Evolutionary conservation across 768 basidiomycete genomes (phyloP), one percentile per base, ranked within the genome.

Genomic region (Lanmaoa rubissima): DNA sequence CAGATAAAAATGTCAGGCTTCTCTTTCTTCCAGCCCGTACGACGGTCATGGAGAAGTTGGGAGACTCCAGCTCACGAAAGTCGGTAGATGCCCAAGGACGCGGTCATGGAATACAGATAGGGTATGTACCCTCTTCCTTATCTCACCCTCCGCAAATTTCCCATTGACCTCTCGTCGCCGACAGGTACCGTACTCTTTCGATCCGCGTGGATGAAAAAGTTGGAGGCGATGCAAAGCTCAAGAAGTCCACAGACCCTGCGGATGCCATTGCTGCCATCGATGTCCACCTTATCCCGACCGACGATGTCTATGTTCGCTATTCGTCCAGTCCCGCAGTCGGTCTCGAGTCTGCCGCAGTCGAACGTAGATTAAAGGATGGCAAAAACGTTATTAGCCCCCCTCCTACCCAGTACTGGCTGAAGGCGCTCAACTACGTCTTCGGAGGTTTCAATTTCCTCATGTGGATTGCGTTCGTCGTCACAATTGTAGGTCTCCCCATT

Each of bases 371-470:
- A 14, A 65, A 69, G 36, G 63, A 73, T 14, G 78, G 79, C 6
- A 78, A 73, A 59, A 85, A 85, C 63, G 68, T 76, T 42, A 79
- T 84, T 21, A 77, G 76, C 21, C 76, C 80, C 0, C 80, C 79
- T 3, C 76, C 75, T 4, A 76, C 75, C 8, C 77, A 80, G 61
- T 75, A 73, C 61, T 80, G 69, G 74, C 74, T 76, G 63, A 83
- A 82, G 72, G 71, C 75, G 32, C 62, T 81, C 17, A 78, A 77
- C 61, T 85, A 82, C 51, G 56, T 84, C 47, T 80, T 85, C 45
- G 81, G 82, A 41, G 83, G 83, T 1, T 84, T 84, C 66, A 83
- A 83, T 50, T 77, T 76, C 51, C 68, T 85, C 16, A 79, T 85
- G 70, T 77, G 83, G 73, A 74, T 80, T 48, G 82, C 81, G 0